A percentile compares a stretch with the other conserved stretches of the same genome.
These are phyloP conservation scores for Euphorbia peplus DNA, from an alignment of 345 rosid genomes.

Conservation along the genomic window DNA sequence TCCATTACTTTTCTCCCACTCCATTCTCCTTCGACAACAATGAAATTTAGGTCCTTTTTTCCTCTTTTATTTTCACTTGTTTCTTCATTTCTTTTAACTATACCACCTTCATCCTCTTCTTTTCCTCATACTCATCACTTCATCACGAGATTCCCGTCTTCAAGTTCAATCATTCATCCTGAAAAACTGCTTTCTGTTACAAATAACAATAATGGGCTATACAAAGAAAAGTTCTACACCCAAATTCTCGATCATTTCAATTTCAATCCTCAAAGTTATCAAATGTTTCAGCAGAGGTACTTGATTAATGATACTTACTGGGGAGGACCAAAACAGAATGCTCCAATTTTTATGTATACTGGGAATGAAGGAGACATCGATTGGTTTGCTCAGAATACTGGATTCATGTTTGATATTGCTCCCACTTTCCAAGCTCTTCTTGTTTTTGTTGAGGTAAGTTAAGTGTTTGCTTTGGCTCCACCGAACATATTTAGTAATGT, in stretches of 20 bases:
- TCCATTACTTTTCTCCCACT: background rate
- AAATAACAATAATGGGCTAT: slow-evolving; percentile 11
- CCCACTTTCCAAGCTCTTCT: slow-evolving; percentile 54
- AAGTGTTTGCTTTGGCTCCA: no score
- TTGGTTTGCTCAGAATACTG: slow-evolving; percentile 59
- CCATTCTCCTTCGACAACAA: background rate
- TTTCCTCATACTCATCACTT: slow-evolving; percentile 14
- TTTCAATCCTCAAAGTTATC: slow-evolving; percentile 48
- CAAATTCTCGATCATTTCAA: slow-evolving; percentile 63
- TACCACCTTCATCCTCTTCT: slow-evolving; percentile 12
- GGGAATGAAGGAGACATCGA: slow-evolving; percentile 65
- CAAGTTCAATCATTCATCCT: background rate
- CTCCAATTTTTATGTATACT: slow-evolving; percentile 59
- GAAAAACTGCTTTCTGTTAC: slow-evolving; percentile 15
- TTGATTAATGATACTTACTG: slow-evolving; percentile 43
- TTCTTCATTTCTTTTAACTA: background rate
- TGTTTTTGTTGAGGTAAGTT: slow-evolving; percentile 54
- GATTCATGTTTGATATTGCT: slow-evolving; percentile 54
- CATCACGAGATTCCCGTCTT: slow-evolving; percentile 36
- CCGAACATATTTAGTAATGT: no score
- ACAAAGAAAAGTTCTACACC: slow-evolving; percentile 43
- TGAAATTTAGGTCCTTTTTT: slow-evolving; percentile 6
- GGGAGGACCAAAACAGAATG: slow-evolving; percentile 41
- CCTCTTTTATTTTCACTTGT: slow-evolving; percentile 14
- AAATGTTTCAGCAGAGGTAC: slow-evolving; percentile 50